Evolutionary conservation across 768 basidiomycete species (phyloP).

Genomic region (Tulasnella sp.): DNA sequence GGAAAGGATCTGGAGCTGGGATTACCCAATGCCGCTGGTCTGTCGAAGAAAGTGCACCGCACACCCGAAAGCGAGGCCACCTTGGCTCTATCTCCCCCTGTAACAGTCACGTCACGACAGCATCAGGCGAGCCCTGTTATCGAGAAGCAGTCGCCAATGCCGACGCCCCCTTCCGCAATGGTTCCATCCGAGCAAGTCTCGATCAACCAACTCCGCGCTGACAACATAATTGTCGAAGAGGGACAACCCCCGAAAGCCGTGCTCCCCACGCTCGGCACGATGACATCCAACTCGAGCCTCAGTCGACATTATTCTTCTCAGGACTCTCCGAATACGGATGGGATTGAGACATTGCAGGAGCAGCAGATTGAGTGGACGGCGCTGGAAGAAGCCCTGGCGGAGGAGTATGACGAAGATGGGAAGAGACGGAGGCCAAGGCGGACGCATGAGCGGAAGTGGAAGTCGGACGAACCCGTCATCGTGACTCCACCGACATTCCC

Average conservation of each 20-base stretch:
- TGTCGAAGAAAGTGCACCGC: neutral
- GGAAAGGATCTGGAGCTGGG: neutral
- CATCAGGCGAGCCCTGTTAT: too few species aligned
- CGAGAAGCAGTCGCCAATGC: too few species aligned
- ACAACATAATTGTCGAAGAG: neutral
- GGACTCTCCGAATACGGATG: too few species aligned
- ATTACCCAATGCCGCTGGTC: neutral
- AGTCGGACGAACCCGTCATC: neutral
- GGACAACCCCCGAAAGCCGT: neutral
- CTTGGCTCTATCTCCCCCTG: too few species aligned
- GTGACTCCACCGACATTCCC: neutral
- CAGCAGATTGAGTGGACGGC: too few species aligned
- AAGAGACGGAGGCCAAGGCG: neutral
- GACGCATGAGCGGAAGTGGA: conserved; percentile 5
- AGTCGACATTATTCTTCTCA: neutral
- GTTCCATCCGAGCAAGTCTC: neutral
- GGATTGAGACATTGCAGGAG: too few species aligned
- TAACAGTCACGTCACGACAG: too few species aligned
- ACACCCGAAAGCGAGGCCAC: neutral
- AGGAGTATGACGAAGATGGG: neutral
- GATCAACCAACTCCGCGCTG: neutral
- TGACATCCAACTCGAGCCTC: neutral
- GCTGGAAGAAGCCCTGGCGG: neutral
- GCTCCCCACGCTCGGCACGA: neutral
- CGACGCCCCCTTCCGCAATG: neutral